phyloP scores from a whole-genome alignment of 768 basidiomycete species.

The Amanita pallidorosea region DNA sequence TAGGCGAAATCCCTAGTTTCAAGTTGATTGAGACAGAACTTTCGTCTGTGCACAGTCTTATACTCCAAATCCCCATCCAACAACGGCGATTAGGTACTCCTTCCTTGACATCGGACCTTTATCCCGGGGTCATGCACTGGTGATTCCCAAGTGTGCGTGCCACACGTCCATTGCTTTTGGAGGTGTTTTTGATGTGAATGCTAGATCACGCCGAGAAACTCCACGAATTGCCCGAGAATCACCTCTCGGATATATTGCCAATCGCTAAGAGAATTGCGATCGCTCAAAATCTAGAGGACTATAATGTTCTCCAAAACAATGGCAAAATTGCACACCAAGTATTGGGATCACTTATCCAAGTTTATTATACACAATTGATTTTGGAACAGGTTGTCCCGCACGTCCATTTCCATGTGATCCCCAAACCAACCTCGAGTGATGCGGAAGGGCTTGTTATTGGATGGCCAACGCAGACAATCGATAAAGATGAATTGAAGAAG shows the following conservation, averaged over 20 bases:
- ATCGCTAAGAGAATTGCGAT: constrained; percentile 82
- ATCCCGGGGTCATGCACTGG: constrained; percentile 80
- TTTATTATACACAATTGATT: not conserved
- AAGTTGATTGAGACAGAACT: constrained; percentile 73
- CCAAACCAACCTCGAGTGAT: constrained; percentile 60
- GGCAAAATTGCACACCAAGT: constrained; percentile 52
- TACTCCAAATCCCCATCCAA: not conserved
- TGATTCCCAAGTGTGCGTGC: constrained; percentile 83
- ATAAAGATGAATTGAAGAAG: constrained; percentile 56
- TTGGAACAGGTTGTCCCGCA: constrained; percentile 52
- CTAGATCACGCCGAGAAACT: constrained; percentile 80
- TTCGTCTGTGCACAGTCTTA: constrained; percentile 35
- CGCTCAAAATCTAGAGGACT: constrained; percentile 65
- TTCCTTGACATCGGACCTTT: constrained; percentile 93
- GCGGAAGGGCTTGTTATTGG: constrained; percentile 69
- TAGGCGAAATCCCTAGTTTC: constrained; percentile 84
- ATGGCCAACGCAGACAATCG: constrained; percentile 57
- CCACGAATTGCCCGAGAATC: constrained; percentile 82
- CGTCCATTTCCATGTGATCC: constrained; percentile 92
- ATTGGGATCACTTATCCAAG: not conserved
- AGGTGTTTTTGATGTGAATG: not conserved
- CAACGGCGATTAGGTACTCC: constrained; percentile 42
- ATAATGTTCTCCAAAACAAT: constrained; percentile 75
- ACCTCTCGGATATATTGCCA: constrained; percentile 65
- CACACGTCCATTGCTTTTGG: not conserved